Base-by-base conservation (phyloP, 257 asterid species). In the Datura wrightii region DNA sequence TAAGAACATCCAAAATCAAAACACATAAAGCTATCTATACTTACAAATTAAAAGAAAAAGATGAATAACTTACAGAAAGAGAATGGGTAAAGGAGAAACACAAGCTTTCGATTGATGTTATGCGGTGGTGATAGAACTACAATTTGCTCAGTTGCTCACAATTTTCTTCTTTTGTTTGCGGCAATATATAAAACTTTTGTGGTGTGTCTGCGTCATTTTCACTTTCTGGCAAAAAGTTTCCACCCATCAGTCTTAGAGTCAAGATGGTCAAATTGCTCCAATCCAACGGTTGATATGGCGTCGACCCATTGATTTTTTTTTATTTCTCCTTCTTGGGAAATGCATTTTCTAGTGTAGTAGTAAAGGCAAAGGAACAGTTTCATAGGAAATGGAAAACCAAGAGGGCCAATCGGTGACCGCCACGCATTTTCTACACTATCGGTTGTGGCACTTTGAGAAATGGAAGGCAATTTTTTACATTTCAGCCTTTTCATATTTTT, bases 211-310 rank as follows among this genome's bases (percentile, higher is more conserved):
- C 39, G 63, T 50, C 62, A 76, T 34, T 7, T 76, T 52, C 46
- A n/a, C 63, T 50, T 86, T 85, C 42, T 44, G 55, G 83, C 42
- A 82, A 58, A 39, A 66, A 84, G 42, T 74, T 72, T 62, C 80
- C 81, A 79, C 82, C 46, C 9, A 60, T 11, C 76, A 53, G 67
- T 83, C 78, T 39, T 53, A 2, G 9, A 62, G 80, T 58, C 90
- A 90, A 0, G 89, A 91, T 91, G 50, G 15, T 34, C 36, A 24
- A 24, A 18, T 80, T 81, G 36, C 37, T 36, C 39, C 5, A 3
- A 85, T 86, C 89, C 8, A 14, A 79, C 89, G 87, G 85, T 80
- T 37, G 18, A 59, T 24, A 59, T 9, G 50, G 3, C 5, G 1
- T 15, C 3, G 13, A 69, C 3, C 78, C 8, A 4, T 3, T 8